Percentiles rank a stretch among this genome's conserved stretches.
phyloP scores from a whole-genome alignment of 306 rosid genomes.

The Purshia tridentata region DNA sequence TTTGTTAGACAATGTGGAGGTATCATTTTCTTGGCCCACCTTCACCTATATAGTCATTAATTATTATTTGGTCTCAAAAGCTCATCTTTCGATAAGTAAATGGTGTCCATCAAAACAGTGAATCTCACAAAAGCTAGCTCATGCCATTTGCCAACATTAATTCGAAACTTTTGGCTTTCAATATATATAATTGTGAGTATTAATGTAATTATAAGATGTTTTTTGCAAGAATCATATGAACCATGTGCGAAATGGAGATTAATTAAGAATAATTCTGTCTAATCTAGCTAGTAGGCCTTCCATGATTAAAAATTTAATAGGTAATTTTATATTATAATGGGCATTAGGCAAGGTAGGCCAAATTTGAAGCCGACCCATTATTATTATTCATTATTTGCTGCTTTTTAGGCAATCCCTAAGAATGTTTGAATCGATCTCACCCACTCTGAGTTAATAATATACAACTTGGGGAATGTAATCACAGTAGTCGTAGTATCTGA shows the following conservation, averaged over 20 bases:
- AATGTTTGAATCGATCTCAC: background rate
- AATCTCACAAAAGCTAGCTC: slow-evolving; percentile 2
- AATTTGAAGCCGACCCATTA: background rate
- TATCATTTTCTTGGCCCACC: slow-evolving; percentile 14
- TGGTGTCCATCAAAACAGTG: slow-evolving; percentile 1
- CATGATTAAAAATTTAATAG: background rate
- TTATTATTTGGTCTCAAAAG: background rate
- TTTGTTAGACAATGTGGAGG: slow-evolving; percentile 22
- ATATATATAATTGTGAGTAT: background rate
- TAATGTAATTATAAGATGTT: background rate
- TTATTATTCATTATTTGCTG: background rate
- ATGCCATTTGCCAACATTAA: background rate
- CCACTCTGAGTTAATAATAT: background rate
- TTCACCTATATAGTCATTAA: background rate
- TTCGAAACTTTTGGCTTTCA: background rate
- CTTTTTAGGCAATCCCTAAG: slow-evolving; percentile 16
- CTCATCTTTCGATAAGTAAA: background rate
- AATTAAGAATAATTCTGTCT: background rate
- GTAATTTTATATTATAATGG: background rate
- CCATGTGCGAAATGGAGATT: slow-evolving; percentile 14
- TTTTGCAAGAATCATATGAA: slow-evolving; percentile 15
- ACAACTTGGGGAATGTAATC: no score
- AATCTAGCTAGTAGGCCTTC: background rate
- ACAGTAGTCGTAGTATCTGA: background rate
- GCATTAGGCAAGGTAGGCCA: background rate